Base-by-base conservation (phyloP, 345 rosid species). In the Capsella bursapastoris region DNA sequence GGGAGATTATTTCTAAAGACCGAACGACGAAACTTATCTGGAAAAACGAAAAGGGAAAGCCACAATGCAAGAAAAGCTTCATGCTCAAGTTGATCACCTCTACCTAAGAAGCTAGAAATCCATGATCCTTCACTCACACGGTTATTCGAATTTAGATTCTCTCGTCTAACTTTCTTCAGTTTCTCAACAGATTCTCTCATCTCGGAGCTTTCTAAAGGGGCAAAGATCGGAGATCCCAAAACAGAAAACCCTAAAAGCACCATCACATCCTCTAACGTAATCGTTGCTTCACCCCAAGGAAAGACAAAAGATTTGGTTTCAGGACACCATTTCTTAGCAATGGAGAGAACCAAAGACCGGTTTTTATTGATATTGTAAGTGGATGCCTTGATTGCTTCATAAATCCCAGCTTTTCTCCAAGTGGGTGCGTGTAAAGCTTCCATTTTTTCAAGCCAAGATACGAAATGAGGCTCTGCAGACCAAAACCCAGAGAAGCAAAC, bases 271-370 rank as follows among this genome's bases (percentile, higher is more conserved):
- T 89, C 88, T 2, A 85, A 69, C 0, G 91, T 84, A 14, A 87
- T 6, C 0, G 88, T 83, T 5, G 83, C 90, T 76, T 86, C 91
- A 29, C 88, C 91, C 87, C 87, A 87, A 1, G 88, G 81, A 10
- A 87, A 87, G 9, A 85, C 49, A 50, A 85, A 85, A 0, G 87
- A 45, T 38, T 84, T 85, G 6, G 87, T 83, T 8, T 79, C 71
- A 11, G 82, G 81, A 43, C 84, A 79, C 86, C 95, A 89, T 51
- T 64, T 83, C 72, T 82, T 64, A 7, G 83, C 80, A 53, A 87
- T 11, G n/a, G 65, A 80, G 49, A 83, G 18, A 53, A 89, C 27
- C 66, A 85, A 44, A 12, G 72, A 38, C 8, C 3, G 2, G 55
- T 82, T 60, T 51, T 58, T 83, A 0, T 0, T 13, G 59, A 83